These are phyloP conservation scores for Aspergillus phoenicis DNA, from an alignment of 2,329 filamentous ascomycete genomes.

Conservation along the genomic window DNA sequence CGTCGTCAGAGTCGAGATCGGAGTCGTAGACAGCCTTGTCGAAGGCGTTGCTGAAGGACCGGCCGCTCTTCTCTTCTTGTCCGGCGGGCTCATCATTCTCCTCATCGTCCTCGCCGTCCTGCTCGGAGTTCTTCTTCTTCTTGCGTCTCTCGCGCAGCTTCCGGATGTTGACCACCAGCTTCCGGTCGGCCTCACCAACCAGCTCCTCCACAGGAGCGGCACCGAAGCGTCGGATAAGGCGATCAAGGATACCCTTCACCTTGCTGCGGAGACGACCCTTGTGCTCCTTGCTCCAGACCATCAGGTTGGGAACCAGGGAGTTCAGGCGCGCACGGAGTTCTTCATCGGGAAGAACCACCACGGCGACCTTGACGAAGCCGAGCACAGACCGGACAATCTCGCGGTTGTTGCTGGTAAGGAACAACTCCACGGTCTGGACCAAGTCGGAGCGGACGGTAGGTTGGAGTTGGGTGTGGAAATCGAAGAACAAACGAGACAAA, in stretches of 20 bases:
- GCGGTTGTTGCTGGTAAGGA: constrained; percentile 92
- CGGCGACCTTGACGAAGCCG: constrained; percentile 94
- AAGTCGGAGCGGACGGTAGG: constrained; percentile 75
- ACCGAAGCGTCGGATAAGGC: constrained; percentile 89
- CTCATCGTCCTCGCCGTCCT: constrained; percentile 59
- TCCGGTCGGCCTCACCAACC: constrained; percentile 83
- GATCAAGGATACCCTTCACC: constrained; percentile 96
- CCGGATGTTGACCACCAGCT: constrained; percentile 89
- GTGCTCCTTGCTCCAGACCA: constrained; percentile 97
- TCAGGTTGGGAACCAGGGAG: constrained; percentile 81
- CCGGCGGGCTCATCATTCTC: constrained; percentile 51
- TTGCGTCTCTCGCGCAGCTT: constrained; percentile 92
- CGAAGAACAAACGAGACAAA: constrained; percentile 87
- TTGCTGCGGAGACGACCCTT: constrained; percentile 96
- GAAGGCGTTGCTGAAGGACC: constrained; percentile 23
- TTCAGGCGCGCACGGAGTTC: constrained; percentile 77
- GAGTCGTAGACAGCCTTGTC: constrained; percentile 67
- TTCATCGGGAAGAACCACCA: constrained; percentile 78
- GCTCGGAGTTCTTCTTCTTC: constrained; percentile 75
- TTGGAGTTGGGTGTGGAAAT: constrained; percentile 75
- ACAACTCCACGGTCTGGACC: constrained; percentile 92
- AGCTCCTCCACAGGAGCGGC: constrained; percentile 76
- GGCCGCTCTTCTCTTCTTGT: constrained; percentile 19
- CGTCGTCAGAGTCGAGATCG: constrained; percentile 77
- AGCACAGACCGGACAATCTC: constrained; percentile 95